Evolutionary conservation across 2,329 filamentous ascomycete species (phyloP).

Genomic region (Trichoderma atrobrunneum): DNA sequence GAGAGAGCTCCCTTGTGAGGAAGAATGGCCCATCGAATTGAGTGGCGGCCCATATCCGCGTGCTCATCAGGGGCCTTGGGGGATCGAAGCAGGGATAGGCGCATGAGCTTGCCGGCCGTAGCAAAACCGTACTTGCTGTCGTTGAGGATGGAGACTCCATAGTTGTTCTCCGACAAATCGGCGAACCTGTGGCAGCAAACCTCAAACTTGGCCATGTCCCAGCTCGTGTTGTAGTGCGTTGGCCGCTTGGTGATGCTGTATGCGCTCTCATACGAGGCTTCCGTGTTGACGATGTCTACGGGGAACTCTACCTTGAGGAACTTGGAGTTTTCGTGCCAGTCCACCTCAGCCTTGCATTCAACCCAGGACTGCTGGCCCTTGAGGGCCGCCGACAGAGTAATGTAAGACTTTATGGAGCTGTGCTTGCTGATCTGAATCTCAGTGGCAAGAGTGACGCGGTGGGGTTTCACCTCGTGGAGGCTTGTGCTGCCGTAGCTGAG

Average conservation of each 20-base stretch:
- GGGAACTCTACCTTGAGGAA: constrained; percentile 99
- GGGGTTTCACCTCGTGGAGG: constrained; percentile 67
- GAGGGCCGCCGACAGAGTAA: constrained; percentile 71
- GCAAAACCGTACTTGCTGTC: constrained; percentile 97
- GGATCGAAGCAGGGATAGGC: constrained; percentile 77
- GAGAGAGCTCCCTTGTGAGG: constrained; percentile 75
- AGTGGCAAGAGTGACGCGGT: constrained; percentile 78
- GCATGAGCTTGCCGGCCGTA: constrained; percentile 84
- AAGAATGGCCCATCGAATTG: constrained; percentile 85
- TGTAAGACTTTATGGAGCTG: constrained; percentile 82
- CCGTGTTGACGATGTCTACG: constrained; percentile 83
- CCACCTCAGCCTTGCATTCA: constrained; percentile 80
- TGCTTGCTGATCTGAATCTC: constrained; percentile 83
- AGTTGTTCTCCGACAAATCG: constrained; percentile 81
- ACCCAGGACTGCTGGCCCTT: constrained; percentile 61
- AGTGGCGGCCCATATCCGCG: constrained; percentile 88
- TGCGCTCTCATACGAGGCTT: constrained; percentile 93
- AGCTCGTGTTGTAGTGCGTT: constrained; percentile 95
- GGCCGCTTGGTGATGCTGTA: constrained; percentile 85
- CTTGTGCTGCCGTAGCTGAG: constrained; percentile 65
- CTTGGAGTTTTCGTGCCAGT: constrained; percentile 96
- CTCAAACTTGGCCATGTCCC: constrained; percentile 98
- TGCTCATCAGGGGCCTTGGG: constrained; percentile 91
- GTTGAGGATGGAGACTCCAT: constrained; percentile 89
- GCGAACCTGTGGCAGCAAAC: constrained; percentile 95